These are phyloP conservation scores for Globisporangium takayamanum DNA, from an alignment of 352 stramenopile species.

Conservation along the genomic window DNA sequence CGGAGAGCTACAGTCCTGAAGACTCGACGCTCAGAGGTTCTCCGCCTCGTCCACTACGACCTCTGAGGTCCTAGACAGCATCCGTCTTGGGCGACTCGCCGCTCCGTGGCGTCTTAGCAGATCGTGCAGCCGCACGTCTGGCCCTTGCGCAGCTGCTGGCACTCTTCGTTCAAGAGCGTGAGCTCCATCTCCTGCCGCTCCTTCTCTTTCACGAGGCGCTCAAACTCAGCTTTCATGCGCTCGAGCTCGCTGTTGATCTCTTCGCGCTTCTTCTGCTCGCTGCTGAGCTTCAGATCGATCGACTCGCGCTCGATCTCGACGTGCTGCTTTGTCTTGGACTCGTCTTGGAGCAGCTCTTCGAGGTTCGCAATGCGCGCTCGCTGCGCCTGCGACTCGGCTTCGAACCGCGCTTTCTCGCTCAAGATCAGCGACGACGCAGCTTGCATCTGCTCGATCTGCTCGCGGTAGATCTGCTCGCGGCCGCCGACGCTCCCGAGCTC, in stretches of 20 bases:
- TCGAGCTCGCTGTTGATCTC: constrained; percentile 55
- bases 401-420: constrained; percentile 57
- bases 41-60: no score
- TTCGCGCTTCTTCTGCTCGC: constrained; percentile 46
- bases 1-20: no score
- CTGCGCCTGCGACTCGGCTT: constrained; percentile 56
- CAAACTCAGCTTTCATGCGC: constrained; percentile 60
- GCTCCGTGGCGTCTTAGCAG: constrained; percentile 29
- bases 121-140: constrained; percentile 67
- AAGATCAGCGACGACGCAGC: constrained; percentile 62
- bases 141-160: constrained; percentile 65
- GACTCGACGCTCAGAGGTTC: no score
- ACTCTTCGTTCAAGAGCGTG: constrained; percentile 68
- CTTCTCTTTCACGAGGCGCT: constrained; percentile 75
- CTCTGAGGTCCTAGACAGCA: no score
- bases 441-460: constrained; percentile 85
- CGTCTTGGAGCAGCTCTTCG: constrained; percentile 57
- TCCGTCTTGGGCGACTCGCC: no score
- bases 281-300: constrained; percentile 57
- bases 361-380: constrained; percentile 61
- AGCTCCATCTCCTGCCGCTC: constrained; percentile 77
- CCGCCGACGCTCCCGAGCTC: constrained; percentile 73
- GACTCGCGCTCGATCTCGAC: constrained; percentile 75
- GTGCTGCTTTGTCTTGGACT: constrained; percentile 55
- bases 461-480: constrained; percentile 79